Conservation (phyloP, 1,139 yeast genomes). For the Magnusiomyces tetraspermus region DNA sequence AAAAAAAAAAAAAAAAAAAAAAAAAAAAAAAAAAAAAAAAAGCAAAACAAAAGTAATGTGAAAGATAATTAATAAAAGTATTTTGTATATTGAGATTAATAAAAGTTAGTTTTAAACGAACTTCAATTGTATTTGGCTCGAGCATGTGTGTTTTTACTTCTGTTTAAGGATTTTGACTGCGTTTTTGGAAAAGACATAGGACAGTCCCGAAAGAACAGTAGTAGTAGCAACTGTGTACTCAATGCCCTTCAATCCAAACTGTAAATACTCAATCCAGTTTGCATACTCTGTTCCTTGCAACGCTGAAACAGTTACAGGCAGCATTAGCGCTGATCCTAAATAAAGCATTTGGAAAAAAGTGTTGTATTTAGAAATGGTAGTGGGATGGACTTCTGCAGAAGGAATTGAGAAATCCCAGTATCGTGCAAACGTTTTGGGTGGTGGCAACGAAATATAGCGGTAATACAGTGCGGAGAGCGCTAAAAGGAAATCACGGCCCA, state of each 20-base stretch:
- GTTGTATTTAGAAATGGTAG: slow-evolving; percentile 76
- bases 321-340: slow-evolving; percentile 62
- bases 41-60: not conserved
- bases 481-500: slow-evolving; percentile 76
- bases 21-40: not conserved
- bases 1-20: too few relatives aligned
- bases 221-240: slow-evolving; percentile 65
- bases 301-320: slow-evolving; percentile 40
- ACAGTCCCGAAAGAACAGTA: slow-evolving; percentile 68
- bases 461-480: slow-evolving; percentile 68
- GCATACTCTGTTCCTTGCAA: slow-evolving; percentile 4
- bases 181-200: slow-evolving; percentile 58
- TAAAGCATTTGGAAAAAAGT: slow-evolving; percentile 90
- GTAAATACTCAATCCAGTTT: not conserved
- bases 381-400: slow-evolving; percentile 83
- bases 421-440: slow-evolving; percentile 62
- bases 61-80: not conserved
- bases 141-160: not conserved
- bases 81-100: not conserved
- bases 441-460: slow-evolving; percentile 64
- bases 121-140: not conserved
- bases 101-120: not conserved
- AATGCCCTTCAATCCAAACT: slow-evolving; percentile 26
- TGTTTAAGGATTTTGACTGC: slow-evolving; percentile 46
- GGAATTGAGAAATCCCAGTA: slow-evolving; percentile 74